These are phyloP conservation scores for Sclerotinia trifoliorum DNA, from an alignment of 2,329 filamentous ascomycete species.

Conservation along the genomic window DNA sequence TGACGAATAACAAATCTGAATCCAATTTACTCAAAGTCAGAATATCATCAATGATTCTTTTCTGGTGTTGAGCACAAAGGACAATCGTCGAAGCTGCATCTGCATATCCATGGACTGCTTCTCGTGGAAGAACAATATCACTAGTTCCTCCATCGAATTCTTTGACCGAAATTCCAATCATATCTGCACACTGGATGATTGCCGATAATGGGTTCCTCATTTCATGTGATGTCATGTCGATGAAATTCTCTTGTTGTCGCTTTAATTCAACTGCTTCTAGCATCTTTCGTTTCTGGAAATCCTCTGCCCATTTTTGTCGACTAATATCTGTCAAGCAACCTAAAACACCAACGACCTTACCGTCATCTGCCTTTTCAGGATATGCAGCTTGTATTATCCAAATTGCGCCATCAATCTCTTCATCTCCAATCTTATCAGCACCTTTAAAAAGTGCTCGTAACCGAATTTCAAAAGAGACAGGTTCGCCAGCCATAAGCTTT, in stretches of 20 bases:
- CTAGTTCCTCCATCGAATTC: slow-evolving; percentile 59
- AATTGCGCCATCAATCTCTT: slow-evolving; percentile 60
- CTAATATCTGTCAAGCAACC: slow-evolving; percentile 84
- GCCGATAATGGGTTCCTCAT: slow-evolving; percentile 73
- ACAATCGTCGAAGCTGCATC: slow-evolving; percentile 81
- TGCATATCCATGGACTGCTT: slow-evolving; percentile 55
- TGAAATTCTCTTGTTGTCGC: slow-evolving; percentile 76
- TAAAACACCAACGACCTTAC: slow-evolving; percentile 70
- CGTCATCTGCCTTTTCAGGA: slow-evolving; percentile 62
- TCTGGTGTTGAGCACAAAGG: slow-evolving; percentile 70
- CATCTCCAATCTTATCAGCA: slow-evolving; percentile 53
- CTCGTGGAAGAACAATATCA: slow-evolving; percentile 55
- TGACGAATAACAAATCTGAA: slow-evolving; percentile 67
- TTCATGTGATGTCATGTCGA: slow-evolving; percentile 71
- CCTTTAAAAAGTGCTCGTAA: slow-evolving; percentile 45
- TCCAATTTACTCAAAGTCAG: slow-evolving; percentile 68
- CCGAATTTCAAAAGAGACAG: slow-evolving; percentile 32
- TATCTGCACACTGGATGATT: slow-evolving; percentile 69
- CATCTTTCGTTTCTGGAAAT: slow-evolving; percentile 45
- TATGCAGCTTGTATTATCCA: slow-evolving; percentile 78
- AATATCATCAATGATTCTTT: slow-evolving; percentile 68
- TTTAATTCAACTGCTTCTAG: slow-evolving; percentile 56
- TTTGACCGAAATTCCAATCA: slow-evolving; percentile 51
- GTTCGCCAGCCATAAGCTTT: slow-evolving; percentile 29
- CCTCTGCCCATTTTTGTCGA: slow-evolving; percentile 71